Evolutionary conservation across 495 filamentous ascomycete species (phyloP).

Genomic region (Penicillium canescens): DNA sequence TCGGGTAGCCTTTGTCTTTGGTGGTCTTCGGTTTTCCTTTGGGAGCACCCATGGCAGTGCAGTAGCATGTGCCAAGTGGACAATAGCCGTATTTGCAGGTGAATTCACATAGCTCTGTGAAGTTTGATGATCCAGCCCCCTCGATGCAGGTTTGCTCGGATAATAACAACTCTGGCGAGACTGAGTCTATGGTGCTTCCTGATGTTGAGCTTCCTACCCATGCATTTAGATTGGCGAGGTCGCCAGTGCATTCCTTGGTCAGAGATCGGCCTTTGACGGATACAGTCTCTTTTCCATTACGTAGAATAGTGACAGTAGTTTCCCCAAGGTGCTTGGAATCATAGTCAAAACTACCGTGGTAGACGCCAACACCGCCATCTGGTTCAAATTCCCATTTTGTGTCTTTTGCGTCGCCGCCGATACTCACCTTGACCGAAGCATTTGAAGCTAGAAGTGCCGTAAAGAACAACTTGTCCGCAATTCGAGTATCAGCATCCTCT

Average conservation of each 20-base stretch:
- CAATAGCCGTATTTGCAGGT: slow-evolving; percentile 22
- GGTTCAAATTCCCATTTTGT: slow-evolving; percentile 29
- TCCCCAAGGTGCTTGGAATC: slow-evolving; percentile 43
- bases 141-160: slow-evolving; percentile 17
- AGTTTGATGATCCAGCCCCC: slow-evolving; percentile 11
- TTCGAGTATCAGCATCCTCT: slow-evolving; percentile 9
- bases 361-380: slow-evolving; percentile 40
- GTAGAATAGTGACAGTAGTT: slow-evolving; percentile 51
- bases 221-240: slow-evolving; percentile 55
- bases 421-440: slow-evolving; percentile 46
- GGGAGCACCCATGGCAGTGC: slow-evolving; percentile 14
- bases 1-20: slow-evolving; percentile 10
- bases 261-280: slow-evolving; percentile 49
- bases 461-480: slow-evolving; percentile 42
- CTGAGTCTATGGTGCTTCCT: neutral
- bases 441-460: slow-evolving; percentile 26
- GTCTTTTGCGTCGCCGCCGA: slow-evolving; percentile 45
- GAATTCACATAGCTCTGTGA: slow-evolving; percentile 14
- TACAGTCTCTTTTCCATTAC: slow-evolving; percentile 32
- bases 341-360: slow-evolving; percentile 52
- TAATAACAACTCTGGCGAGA: slow-evolving; percentile 2
- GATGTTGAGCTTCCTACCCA: slow-evolving; percentile 39
- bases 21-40: slow-evolving; percentile 7
- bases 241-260: slow-evolving; percentile 40
- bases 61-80: slow-evolving; percentile 16